Evolutionary conservation across 192 early-diverging fungal genomes (phyloP), one percentile per base, ranked within the genome.

Genomic region (Rhizophagus clarus): DNA sequence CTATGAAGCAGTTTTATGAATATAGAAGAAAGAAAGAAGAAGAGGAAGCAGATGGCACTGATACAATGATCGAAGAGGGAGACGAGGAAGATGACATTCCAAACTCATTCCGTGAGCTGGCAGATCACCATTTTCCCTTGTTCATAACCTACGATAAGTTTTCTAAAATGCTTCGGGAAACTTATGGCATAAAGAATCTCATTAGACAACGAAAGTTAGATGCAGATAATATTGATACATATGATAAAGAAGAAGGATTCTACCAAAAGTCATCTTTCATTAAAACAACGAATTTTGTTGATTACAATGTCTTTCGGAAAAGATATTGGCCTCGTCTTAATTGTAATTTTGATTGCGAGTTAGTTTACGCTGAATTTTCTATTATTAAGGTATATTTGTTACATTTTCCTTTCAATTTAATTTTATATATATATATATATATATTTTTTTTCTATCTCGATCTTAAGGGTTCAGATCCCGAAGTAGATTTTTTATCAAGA

Each of bases 61-160:
- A 76, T 24, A 24, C 5, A 63, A 34, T 76, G 60, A 32, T 76
- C 20, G 75, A 76, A 63, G 75, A 76, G 32, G 75, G 26, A 8
- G 75, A 76, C 45, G 75, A 76, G 11, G 32, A 40, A 3, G n/a
- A 17, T 28, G 29, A 51, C 5, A 60, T 74, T 51, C 72, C 72
- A 12, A 22, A 74, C 7, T 74, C 72, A 14, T 74, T 74, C n/a
- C 72, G 20, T 51, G 5, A 56, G 12, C 51, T 74, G 11, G 29
- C n/a, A 28, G 72, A 74, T 31, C n/a, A 49, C 1, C 72, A 74
- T 74, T 74, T 74, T 49, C 72, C 72, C 17, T 61, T 74, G 12
- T 74, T 74, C 24, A 74, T 74, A 2, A 74, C 72, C 17, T 20
- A 60, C 28, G 47, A 74, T 31, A 74, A 74, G 51, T 74, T 74